Evolutionary conservation across 306 rosid genomes (phyloP).

Genomic region (Inga leiocalycina): DNA sequence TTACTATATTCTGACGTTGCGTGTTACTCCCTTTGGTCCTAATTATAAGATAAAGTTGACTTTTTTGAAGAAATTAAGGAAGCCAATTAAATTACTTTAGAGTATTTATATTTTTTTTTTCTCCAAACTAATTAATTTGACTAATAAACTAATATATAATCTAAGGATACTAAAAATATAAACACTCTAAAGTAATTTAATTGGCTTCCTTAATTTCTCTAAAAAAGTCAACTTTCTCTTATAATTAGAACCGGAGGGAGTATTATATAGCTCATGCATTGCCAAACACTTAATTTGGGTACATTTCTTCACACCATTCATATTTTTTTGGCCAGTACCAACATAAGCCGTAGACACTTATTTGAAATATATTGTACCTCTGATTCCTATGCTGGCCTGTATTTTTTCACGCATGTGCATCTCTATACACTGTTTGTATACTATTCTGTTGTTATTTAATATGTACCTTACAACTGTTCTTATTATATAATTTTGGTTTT

Average conservation of each 20-base stretch:
- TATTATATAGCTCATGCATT: neutral
- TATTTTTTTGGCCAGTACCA: conserved; percentile 5
- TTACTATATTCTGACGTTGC: conserved; percentile 23
- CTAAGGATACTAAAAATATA: too few relatives aligned
- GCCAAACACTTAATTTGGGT: neutral
- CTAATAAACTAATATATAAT: too few relatives aligned
- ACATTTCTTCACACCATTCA: neutral
- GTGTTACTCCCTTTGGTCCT: too few relatives aligned
- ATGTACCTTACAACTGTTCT: conserved; percentile 4
- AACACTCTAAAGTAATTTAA: too few relatives aligned
- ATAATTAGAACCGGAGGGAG: too few relatives aligned
- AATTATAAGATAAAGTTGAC: too few relatives aligned
- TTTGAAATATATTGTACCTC: conserved; percentile 10
- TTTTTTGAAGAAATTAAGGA: too few relatives aligned
- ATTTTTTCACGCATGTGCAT: neutral
- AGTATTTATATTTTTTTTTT: too few relatives aligned
- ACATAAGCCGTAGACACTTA: neutral
- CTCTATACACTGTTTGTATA: neutral
- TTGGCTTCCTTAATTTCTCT: too few relatives aligned
- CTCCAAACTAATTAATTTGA: too few relatives aligned
- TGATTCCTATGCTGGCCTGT: conserved; percentile 6
- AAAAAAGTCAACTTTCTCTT: too few relatives aligned
- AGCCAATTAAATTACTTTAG: too few relatives aligned
- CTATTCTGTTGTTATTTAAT: neutral
- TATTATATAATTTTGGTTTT: neutral